Conservation (phyloP, 768 basidiomycete species). For the Tricholoma saponaceum region DNA sequence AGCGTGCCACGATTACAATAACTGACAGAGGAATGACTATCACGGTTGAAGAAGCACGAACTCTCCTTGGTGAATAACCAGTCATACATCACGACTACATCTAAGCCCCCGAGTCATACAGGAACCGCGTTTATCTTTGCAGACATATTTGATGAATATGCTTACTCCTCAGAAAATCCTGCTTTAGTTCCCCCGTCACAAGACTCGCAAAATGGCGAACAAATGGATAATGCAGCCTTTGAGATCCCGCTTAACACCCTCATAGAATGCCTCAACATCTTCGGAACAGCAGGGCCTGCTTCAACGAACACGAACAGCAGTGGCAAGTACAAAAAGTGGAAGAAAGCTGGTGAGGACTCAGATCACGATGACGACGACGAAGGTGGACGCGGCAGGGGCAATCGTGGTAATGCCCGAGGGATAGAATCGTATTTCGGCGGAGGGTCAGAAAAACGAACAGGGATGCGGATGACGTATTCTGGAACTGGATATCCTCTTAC, state of each 20-base stretch:
- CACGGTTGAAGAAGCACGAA: constrained; percentile 81
- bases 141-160: constrained; percentile 77
- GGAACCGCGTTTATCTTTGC: constrained; percentile 81
- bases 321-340: constrained; percentile 46
- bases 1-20: constrained; percentile 78
- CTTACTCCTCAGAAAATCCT: constrained; percentile 45
- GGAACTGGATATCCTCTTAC: constrained; percentile 77
- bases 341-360: constrained; percentile 40
- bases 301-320: constrained; percentile 22
- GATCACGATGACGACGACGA: constrained; percentile 39
- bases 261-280: constrained; percentile 90
- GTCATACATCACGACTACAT: neutral
- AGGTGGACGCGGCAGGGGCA: constrained; percentile 25
- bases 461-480: constrained; percentile 80
- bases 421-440: constrained; percentile 61
- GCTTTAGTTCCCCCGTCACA: constrained; percentile 18
- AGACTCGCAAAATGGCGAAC: constrained; percentile 22
- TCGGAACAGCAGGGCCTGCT: constrained; percentile 69
- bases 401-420: constrained; percentile 15
- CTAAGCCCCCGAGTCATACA: constrained; percentile 24
- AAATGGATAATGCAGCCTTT: constrained; percentile 46
- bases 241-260: constrained; percentile 83
- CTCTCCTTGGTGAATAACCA: constrained; percentile 57
- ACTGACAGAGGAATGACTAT: constrained; percentile 67
- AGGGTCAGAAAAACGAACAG: constrained; percentile 62